phyloP scores from a whole-genome alignment of 208 protist species.

The Strigomonas oncopelti region DNA sequence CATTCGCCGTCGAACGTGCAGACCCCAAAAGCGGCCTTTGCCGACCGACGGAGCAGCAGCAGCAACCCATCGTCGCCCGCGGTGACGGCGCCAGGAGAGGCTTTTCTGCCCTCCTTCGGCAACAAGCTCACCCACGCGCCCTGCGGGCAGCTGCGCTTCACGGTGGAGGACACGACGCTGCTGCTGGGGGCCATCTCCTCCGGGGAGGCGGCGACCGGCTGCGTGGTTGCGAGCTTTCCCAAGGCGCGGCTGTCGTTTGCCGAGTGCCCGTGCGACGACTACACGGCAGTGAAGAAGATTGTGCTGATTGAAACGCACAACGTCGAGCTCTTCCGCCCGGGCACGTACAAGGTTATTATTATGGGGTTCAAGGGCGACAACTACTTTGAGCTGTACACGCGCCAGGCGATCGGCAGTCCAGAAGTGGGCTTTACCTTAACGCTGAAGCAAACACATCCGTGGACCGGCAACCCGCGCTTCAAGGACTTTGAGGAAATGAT shows the following conservation, averaged over 20 bases:
- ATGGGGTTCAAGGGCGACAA: constrained; percentile 75
- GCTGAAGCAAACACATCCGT: constrained; percentile 78
- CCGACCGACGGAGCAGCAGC: background rate
- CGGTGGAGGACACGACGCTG: constrained; percentile 52
- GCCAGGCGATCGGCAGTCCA: constrained; percentile 49
- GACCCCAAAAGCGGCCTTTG: too few species aligned
- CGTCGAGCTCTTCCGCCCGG: constrained; percentile 72
- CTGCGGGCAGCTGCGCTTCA: constrained; percentile 60
- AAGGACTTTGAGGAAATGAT: constrained; percentile 86
- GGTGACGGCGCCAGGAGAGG: too few species aligned
- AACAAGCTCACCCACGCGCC: constrained; percentile 56
- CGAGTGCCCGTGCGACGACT: constrained; percentile 65
- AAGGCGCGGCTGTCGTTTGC: constrained; percentile 59
- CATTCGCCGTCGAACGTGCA: background rate
- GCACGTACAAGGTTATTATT: constrained; percentile 47
- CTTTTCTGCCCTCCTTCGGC: constrained; percentile 62
- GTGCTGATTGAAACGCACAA: constrained; percentile 68
- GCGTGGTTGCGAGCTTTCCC: constrained; percentile 63
- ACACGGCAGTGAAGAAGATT: constrained; percentile 62
- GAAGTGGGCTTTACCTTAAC: constrained; percentile 67
- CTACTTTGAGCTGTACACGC: constrained; percentile 80
- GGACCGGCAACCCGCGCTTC: constrained; percentile 86
- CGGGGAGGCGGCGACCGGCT: constrained; percentile 36
- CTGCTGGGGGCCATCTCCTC: constrained; percentile 54
- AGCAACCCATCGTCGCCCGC: background rate